Evolutionary conservation across 225 moss, liverwort and hornwort species (phyloP).

Genomic region (Bryoerythrophyllum caledonicum): DNA sequence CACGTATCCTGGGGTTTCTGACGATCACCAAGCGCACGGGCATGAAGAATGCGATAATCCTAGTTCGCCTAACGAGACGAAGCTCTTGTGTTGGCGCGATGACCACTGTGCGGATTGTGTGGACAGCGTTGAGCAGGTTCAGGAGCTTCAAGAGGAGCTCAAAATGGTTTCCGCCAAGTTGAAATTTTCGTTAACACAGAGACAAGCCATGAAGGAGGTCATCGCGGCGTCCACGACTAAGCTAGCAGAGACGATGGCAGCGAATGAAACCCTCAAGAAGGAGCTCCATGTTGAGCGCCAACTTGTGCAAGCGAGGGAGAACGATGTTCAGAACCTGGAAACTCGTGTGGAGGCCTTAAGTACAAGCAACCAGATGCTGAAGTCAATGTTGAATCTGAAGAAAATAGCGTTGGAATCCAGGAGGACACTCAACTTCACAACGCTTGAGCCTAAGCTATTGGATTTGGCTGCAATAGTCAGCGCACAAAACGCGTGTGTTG

Average conservation of each 20-base stretch:
- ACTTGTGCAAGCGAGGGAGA: constrained; percentile 42
- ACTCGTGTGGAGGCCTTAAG: constrained; percentile 45
- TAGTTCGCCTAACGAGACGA: constrained; percentile 25
- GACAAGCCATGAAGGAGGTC: constrained; percentile 58
- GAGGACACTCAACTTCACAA: constrained; percentile 36
- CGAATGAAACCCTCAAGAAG: constrained; percentile 44
- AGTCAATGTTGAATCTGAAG: constrained; percentile 51
- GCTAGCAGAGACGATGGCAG: constrained; percentile 41
- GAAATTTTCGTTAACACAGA: constrained; percentile 42
- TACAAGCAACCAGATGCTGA: constrained; percentile 65
- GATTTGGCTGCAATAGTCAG: constrained; percentile 54
- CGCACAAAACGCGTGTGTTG: constrained; percentile 55
- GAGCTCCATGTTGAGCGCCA: constrained; percentile 45
- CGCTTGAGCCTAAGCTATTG: constrained; percentile 51
- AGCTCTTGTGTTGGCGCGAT: constrained; percentile 56
- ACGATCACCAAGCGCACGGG: constrained; percentile 22
- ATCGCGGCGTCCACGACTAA: constrained; percentile 44
- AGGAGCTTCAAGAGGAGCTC: constrained; percentile 62
- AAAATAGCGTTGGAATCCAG: constrained; percentile 43
- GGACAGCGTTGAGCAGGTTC: constrained; percentile 44
- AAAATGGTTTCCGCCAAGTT: constrained; percentile 54
- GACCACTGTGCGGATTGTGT: constrained; percentile 40
- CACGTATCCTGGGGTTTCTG: constrained; percentile 17
- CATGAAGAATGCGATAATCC: constrained; percentile 25
- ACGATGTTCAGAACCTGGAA: constrained; percentile 49